These are phyloP conservation scores for Boletus rubroflammeus DNA, from an alignment of 768 basidiomycete genomes.

Conservation along the genomic window DNA sequence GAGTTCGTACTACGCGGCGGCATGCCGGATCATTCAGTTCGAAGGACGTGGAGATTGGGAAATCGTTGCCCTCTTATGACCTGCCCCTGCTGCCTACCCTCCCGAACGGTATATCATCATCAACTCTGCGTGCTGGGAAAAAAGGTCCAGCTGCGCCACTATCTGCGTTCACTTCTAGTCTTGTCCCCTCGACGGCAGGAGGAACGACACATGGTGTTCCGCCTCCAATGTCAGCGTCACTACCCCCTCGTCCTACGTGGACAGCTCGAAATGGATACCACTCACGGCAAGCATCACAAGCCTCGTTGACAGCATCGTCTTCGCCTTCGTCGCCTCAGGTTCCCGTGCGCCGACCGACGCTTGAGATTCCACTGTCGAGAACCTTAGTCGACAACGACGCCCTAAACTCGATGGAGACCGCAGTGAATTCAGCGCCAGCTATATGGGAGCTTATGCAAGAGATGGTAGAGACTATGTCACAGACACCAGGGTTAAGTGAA, in stretches of 20 bases:
- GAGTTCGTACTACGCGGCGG: conserved; percentile 60
- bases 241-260: conserved; percentile 11
- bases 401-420: conserved; percentile 70
- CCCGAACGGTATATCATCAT: conserved; percentile 25
- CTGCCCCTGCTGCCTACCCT: conserved; percentile 29
- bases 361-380: conserved; percentile 54
- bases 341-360: conserved; percentile 29
- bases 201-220: conserved; percentile 4
- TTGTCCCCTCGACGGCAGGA: conserved; percentile 9
- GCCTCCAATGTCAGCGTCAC: conserved; percentile 9
- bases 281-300: conserved; percentile 43
- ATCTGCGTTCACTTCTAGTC: conserved; percentile 23
- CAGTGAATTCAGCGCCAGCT: conserved; percentile 73
- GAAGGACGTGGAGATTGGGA: conserved; percentile 88
- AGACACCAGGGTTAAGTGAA: conserved; percentile 38
- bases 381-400: conserved; percentile 75
- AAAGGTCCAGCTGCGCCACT: conserved; percentile 41
- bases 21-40: conserved; percentile 96
- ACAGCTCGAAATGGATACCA: conserved; percentile 25
- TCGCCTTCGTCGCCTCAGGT: conserved; percentile 34
- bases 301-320: conserved; percentile 39
- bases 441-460: conserved; percentile 84
- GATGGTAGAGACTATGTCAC: conserved; percentile 58
- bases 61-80: conserved; percentile 67
- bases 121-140: conserved; percentile 47